phyloP scores from a whole-genome alignment of 768 basidiomycete genomes.

The button mushroom (Agaricus bisporus) region DNA sequence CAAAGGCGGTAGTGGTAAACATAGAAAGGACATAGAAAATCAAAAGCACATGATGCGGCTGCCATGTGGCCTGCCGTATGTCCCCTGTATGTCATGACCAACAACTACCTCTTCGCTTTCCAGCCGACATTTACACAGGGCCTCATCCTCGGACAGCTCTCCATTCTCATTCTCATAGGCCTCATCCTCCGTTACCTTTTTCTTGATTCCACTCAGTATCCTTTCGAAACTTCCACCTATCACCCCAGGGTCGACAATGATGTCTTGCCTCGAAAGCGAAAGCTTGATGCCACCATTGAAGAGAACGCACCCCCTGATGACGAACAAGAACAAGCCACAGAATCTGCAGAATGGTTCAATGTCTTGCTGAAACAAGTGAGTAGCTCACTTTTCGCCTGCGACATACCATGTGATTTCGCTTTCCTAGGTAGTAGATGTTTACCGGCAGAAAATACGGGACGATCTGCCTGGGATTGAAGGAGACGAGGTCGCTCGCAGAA shows the following conservation, averaged over 20 bases:
- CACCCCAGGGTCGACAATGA: conserved; percentile 52
- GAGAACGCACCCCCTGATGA: conserved; percentile 21
- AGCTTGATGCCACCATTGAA: conserved; percentile 17
- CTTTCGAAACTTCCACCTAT: conserved; percentile 50
- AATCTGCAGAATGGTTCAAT: conserved; percentile 93
- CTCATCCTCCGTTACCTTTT: conserved; percentile 94
- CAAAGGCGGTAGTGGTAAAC: conserved; percentile 17
- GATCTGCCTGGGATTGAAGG: conserved; percentile 67
- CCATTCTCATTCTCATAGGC: conserved; percentile 69
- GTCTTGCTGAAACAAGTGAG: conserved; percentile 72
- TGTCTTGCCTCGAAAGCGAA: conserved; percentile 32
- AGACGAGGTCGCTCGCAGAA: conserved; percentile 74
- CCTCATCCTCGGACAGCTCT: conserved; percentile 86
- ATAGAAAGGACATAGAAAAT: background rate
- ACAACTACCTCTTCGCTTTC: conserved; percentile 63
- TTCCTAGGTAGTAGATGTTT: conserved; percentile 59
- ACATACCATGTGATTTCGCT: background rate
- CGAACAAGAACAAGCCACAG: conserved; percentile 29
- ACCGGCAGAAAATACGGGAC: conserved; percentile 71
- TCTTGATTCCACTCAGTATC: conserved; percentile 67
- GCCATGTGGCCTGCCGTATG: background rate
- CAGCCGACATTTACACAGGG: conserved; percentile 95
- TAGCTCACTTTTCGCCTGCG: conserved; percentile 5
- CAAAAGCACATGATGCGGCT: background rate
- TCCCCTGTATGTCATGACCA: conserved; percentile 32